Evolutionary conservation across 139 green algal genomes (phyloP), one percentile per base, ranked within the genome.

Genomic region (Coelastrella sp.): DNA sequence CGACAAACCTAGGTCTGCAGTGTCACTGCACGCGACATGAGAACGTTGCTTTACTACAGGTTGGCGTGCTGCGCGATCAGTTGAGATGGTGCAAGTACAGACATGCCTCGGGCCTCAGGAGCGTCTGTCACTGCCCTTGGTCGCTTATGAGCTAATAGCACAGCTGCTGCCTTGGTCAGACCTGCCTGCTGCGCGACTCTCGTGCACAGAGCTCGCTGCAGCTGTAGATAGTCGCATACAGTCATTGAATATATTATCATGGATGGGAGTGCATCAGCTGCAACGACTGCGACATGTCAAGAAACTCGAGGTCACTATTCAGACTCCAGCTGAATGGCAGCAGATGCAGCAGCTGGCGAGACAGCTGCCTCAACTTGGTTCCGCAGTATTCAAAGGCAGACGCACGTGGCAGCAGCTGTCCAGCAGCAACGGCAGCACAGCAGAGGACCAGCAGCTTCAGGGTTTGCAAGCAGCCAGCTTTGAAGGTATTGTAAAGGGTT

Each of bases 391-490:
- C 79, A 72, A 24, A n/a, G 79, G 79, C 0, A 61, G 60, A 66
- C 70, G 66, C 81, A 89, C 78, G 35, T 91, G 87, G 87, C 63
- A 83, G 61, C 85, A 84, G 56, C 24, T 85, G 57, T 70, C 8
- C 57, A 57, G 58, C 35, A 85, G 57, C 57, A 72, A 9, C 57
- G 70, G 6, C 19, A 22, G 9, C 15, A 35, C 56, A 60, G 14
- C 78, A 59, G 57, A 25, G 7, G 25, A 7, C 6, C 8, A 14
- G 20, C 49, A 57, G 24, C 79, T 85, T 56, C 56, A 19, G 3
- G 8, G 10, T 17, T 19, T 85, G 11, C 56, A 85, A 9, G 20
- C 58, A 35, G 57, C 57, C 15, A 72, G 60, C 57, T 85, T 85
- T 70, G 57, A 85, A 57, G 79, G 79, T 9, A 85, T 63, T 72